Evolutionary conservation across 225 moss, liverwort and hornwort genomes (phyloP), one percentile per base, ranked within the genome.

Genomic region (Physcomitrium patens): DNA sequence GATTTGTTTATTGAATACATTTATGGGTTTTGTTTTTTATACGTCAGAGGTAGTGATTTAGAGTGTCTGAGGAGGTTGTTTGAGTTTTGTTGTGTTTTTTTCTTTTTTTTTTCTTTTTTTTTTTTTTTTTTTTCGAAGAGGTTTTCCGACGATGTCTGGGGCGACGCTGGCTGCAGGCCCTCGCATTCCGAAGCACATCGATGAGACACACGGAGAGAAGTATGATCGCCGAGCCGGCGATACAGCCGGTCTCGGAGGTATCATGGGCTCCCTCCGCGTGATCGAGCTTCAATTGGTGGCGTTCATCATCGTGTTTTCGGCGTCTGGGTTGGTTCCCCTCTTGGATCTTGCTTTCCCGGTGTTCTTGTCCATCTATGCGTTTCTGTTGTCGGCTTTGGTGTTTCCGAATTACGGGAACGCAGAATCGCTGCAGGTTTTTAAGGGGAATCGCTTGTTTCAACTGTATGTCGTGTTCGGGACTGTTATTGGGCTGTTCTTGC

Each of bases 401-500:
- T 88, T 83, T 9, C 88, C 85, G 3, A 83, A 68, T 20, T 88
- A 85, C 48, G 88, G 88, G 48, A 85, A 48, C 23, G 60, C 78
- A 3, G 76, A 83, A 0, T 70, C 88, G 52, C 9, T 90, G 18
- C 87, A 94, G 45, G 65, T 97, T 45, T 97, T 97, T 67, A 82
- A 75, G 55, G 94, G 97, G 44, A 91, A 80, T 63, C 90, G 97
- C 0, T 22, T 85, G 54, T 94, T 97, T 61, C 97, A 97, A 78
- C 8, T 90, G 7, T 94, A 93, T 16, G 86, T 97, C 1, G 81
- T 93, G 10, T 0, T 85, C 43, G 97, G 97, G 9, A 94, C 97
- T 0, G 76, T 86, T 7, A 84, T 94, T 8, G 97, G 97, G 5
- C 77, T 97, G 3, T 97, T 97, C 76, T 63, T 97, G 72, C 97